Evolutionary conservation across 1,139 yeast genomes (phyloP).

Genomic region (Protomyces arabidopsidicola): DNA sequence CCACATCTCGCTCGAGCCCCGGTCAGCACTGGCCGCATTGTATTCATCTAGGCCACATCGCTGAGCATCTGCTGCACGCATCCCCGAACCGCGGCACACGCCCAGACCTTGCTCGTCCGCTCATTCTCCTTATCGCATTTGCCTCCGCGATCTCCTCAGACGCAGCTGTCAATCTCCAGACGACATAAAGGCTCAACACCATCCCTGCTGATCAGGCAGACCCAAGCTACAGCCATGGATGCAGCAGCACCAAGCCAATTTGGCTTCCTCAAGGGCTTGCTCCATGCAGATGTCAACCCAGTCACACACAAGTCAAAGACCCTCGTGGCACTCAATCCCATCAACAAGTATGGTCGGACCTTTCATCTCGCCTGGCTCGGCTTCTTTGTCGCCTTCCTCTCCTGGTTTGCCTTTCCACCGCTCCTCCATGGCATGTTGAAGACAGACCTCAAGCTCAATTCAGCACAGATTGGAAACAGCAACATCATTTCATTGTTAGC

Average conservation of each 20-base stretch:
- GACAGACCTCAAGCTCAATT: slow-evolving; percentile 36
- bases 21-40: too few relatives aligned
- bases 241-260: neutral
- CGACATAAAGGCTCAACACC: too few relatives aligned
- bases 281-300: slow-evolving; percentile 37
- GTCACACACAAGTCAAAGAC: slow-evolving; percentile 38
- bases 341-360: slow-evolving; percentile 37
- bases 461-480: slow-evolving; percentile 39
- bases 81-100: too few relatives aligned
- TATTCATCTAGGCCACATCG: too few relatives aligned
- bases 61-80: too few relatives aligned
- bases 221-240: neutral
- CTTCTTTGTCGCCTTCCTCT: slow-evolving; percentile 40
- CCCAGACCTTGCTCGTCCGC: too few relatives aligned
- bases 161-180: too few relatives aligned
- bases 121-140: too few relatives aligned
- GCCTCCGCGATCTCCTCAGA: too few relatives aligned
- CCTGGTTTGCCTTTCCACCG: slow-evolving; percentile 43
- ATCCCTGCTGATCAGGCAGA: too few relatives aligned
- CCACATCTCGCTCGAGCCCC: too few relatives aligned
- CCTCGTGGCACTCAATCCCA: slow-evolving; percentile 38
- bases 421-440: slow-evolving; percentile 36
- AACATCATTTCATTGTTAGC: slow-evolving; percentile 41
- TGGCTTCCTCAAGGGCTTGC: slow-evolving; percentile 11
- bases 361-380: slow-evolving; percentile 41